These are phyloP conservation scores for Aureobasidium sp. DNA, from an alignment of 2,329 filamentous ascomycete genomes.

Conservation along the genomic window DNA sequence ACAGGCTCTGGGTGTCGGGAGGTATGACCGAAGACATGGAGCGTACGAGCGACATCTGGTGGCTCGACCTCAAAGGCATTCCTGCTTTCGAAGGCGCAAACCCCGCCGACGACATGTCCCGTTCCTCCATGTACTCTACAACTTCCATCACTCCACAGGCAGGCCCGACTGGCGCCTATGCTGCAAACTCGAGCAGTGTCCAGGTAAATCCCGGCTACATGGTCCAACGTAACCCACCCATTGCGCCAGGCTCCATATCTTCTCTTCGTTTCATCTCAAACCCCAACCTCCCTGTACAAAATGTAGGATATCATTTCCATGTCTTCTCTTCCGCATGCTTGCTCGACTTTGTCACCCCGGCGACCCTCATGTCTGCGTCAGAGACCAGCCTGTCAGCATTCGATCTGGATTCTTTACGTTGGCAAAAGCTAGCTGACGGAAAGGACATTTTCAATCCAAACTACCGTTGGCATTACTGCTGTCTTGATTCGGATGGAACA, in stretches of 20 bases:
- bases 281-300: constrained; percentile 75
- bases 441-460: constrained; percentile 83
- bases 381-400: constrained; percentile 87
- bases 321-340: constrained; percentile 87
- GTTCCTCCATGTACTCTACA: constrained; percentile 15
- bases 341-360: constrained; percentile 88
- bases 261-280: constrained; percentile 84
- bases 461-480: constrained; percentile 98
- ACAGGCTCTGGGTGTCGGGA: constrained; percentile 92
- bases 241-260: constrained; percentile 78
- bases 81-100: constrained; percentile 57
- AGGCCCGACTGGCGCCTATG: constrained; percentile 46
- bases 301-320: constrained; percentile 89
- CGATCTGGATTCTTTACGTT: constrained; percentile 76
- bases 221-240: constrained; percentile 38
- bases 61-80: constrained; percentile 86
- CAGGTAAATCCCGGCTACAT: constrained; percentile 43
- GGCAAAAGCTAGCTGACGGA: constrained; percentile 92
- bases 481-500: constrained; percentile 87
- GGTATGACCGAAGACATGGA: constrained; percentile 95
- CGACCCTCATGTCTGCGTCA: constrained; percentile 72
- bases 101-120: constrained; percentile 21
- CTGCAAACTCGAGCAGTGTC: constrained; percentile 60
- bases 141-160: constrained; percentile 27
- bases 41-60: constrained; percentile 92